Evolutionary conservation across 2,329 filamentous ascomycete species (phyloP), one percentile per base, ranked within the genome.

Genomic region (Epichloe aotearoae): DNA sequence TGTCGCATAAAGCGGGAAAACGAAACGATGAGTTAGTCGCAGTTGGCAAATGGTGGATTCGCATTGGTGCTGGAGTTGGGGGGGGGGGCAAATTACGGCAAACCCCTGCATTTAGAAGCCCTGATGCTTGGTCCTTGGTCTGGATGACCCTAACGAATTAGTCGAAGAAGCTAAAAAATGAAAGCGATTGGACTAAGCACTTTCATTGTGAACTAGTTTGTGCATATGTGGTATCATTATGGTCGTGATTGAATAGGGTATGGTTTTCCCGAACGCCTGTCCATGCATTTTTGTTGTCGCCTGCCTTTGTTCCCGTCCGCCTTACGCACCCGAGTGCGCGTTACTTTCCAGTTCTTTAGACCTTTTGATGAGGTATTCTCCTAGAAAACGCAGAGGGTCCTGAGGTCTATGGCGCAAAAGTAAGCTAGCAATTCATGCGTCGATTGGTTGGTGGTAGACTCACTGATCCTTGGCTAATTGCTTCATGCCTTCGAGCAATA

Each of bases 401-500:
- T 74, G 71, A 2, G 85, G 85, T 56, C 85, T 73, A 49, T 2
- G 17, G 7, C 3, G n/a, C 20, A 44, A 41, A 6, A 5, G 15
- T 19, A 37, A 19, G n/a, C 34, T 14, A 4, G 38, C 8, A 17
- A 8, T 11, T 39, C 8, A 15, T 14, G 10, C 33, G 19, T 38
- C 17, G n/a, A 20, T 38, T 20, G 6, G 5, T 6, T 33, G 5
- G 19, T 15, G 20, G 41, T 47, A 79, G 51, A 75, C 83, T 61
- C 67, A 88, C 84, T 84, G 79, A 41, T 88, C 82, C 57, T 78
- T 81, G 4, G 82, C 83, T 53, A 89, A 63, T 50, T 75, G 66
- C 69, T 88, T 88, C 82, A 89, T 85, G 23, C 84, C 85, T 59
- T 88, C 84, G 39, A 88, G 68, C 52, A 89, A 61, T 26, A 77